phyloP scores from a whole-genome alignment of 2,329 filamentous ascomycete genomes.

The Venturia effusa region DNA sequence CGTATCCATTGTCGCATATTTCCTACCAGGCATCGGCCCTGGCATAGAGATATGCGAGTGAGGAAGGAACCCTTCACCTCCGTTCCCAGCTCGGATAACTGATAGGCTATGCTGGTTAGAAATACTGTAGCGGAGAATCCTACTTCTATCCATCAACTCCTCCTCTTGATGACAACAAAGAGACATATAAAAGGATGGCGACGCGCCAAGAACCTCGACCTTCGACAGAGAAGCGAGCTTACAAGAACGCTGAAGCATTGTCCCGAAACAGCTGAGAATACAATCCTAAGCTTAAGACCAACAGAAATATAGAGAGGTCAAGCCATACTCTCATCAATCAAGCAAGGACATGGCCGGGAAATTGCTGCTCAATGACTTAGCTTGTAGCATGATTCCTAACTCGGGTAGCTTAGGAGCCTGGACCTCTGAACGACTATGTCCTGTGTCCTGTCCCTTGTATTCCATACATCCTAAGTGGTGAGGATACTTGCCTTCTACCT shows the following conservation, averaged over 20 bases:
- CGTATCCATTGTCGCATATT: background rate
- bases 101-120: background rate
- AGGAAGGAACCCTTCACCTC: background rate
- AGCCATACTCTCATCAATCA: background rate
- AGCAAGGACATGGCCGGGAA: background rate
- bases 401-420: background rate
- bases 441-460: background rate
- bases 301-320: background rate
- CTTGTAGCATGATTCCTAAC: background rate
- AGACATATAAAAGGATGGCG: too few relatives aligned
- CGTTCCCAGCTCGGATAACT: background rate
- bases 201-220: too few relatives aligned
- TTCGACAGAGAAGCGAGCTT: too few relatives aligned
- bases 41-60: background rate
- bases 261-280: background rate
- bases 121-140: background rate
- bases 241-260: too few relatives aligned
- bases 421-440: background rate
- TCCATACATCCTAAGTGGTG: background rate
- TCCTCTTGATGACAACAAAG: background rate
- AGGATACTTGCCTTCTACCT: slow-evolving; percentile 2
- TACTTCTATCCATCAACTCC: background rate
- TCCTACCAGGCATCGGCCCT: background rate
- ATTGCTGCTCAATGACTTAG: background rate
- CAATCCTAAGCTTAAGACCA: background rate